Base-by-base conservation (phyloP, 1,284 basidiomycete species). In the Ganoderma resinaceum region DNA sequence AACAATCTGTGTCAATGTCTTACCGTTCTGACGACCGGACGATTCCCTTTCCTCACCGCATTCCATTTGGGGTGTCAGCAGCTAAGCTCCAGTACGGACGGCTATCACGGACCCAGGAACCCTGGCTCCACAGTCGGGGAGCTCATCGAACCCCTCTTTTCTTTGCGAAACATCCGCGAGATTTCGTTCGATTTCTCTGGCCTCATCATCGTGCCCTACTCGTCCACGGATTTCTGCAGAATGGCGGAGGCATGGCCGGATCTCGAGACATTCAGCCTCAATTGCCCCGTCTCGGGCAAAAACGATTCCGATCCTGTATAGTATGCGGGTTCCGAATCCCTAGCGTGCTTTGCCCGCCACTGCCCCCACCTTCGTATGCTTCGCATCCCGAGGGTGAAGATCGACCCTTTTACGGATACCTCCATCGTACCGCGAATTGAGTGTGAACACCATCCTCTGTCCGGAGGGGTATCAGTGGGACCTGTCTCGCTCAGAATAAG, bases 241-340 rank as follows among this genome's bases (percentile, higher is more conserved):
- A 58, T 58, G 18, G 55, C 55, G 31, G 55, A 58, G 7, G 33
- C 55, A 11, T 58, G 55, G 55, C 55, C 55, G 20, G 55, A 58
- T 20, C 55, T 58, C 55, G 55, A 58, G 33, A 23, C 20, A 35
- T 37, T 58, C 55, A 8, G 8, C 55, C 20, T 58, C 33, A 8
- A n/a, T 57, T 12, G 20, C 31, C 11, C 6, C 12, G 7, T 18
- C 33, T 37, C 20, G 33, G 16, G 20, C 18, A 23, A 4, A 9
- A 12, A 16, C 31, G 8, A 31, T n/a, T n/a, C n/a, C 31, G 33
- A 11, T 31, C 11, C 12, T 33, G 16, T 31, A 5, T 18, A 33
- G 33, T 31, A 37, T 9, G 55, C 20, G 2, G 33, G 33, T 14
- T 7, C 11, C 55, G 55, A 37, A 6, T 35, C 20, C 55, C 3